Base-by-base conservation (phyloP, 2,329 filamentous ascomycete genomes). In the Chrysoporthe austroafricana region DNA sequence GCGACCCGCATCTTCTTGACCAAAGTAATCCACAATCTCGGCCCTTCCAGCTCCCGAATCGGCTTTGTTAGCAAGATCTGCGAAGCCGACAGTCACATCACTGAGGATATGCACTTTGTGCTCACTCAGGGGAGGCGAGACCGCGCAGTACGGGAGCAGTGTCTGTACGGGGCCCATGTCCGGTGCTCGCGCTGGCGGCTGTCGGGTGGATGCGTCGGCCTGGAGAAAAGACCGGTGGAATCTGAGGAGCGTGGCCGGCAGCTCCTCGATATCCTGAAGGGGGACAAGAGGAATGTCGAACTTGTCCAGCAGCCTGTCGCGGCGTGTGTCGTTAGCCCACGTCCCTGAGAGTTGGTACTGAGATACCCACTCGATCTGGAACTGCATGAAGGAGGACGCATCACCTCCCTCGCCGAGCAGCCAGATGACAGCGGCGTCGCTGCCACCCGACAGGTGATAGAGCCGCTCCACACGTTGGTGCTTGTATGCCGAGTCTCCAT, bases 321-420 rank as follows among this genome's bases (percentile, higher is more conserved):
- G 8, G 14, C 9, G 5, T 7, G 3, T 18, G 16, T 32, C 21
- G 54, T 65, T 21, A 66, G 42, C 8, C 34, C 3, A 8, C 16
- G 32, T 39, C 14, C n/a, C n/a, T 26, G 5, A 21, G 3, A 36
- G 54, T 14, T 44, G 11, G 13, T n/a, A 16, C 26, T 4, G 14
- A 36, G 42, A 59, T 9, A 67, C 79, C 71, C 73, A 85, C 82
- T 80, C 74, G 61, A 81, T 74, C 63, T 87, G 83, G 46, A 87
- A 73, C 18, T 73, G 75, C 75, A 80, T 79, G 64, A 83, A 78
- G 0, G 73, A 63, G 39, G 74, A 72, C 72, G 79, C 77, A 42
- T 76, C 65, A 14, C 71, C 73, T 13, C 72, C 70, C 4, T 76
- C 74, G 50, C 74, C 73, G 52, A 85, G 70, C 18, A 86, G 74